phyloP scores from a whole-genome alignment of 192 early-diverging fungal genomes.

The Allomyces arbusculus region DNA sequence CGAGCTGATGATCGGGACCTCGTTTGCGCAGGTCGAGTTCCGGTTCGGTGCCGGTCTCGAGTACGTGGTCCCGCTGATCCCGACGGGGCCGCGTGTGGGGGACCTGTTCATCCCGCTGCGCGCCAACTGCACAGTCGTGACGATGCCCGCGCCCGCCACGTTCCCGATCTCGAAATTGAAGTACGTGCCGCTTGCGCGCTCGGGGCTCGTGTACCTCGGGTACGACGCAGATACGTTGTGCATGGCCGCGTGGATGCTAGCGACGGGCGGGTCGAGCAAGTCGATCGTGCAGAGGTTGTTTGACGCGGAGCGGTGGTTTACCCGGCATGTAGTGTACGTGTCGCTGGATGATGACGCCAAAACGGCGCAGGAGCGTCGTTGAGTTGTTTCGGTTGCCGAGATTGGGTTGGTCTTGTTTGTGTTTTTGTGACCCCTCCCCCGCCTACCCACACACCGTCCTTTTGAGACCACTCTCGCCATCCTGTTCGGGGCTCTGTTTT shows the following conservation, averaged over 20 bases:
- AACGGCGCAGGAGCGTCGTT: too few species aligned
- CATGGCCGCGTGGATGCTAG: slow-evolving; percentile 14
- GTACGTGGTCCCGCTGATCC: too few species aligned
- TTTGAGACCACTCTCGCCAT: too few species aligned
- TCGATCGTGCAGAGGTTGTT: too few species aligned
- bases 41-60: not conserved
- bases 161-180: slow-evolving; percentile 9
- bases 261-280: not conserved
- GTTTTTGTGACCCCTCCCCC: too few species aligned
- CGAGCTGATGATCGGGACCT: not conserved
- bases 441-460: too few species aligned
- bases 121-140: slow-evolving; percentile 5
- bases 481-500: too few species aligned
- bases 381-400: too few species aligned
- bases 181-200: slow-evolving; percentile 10
- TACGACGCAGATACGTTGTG: slow-evolving; percentile 15
- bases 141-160: slow-evolving; percentile 6
- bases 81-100: slow-evolving; percentile 8
- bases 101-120: slow-evolving; percentile 16
- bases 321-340: slow-evolving; percentile 4
- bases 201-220: slow-evolving; percentile 7
- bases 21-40: slow-evolving; percentile 21
- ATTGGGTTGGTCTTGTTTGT: too few species aligned
- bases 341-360: too few species aligned
- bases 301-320: slow-evolving; percentile 12